Evolutionary conservation across 2,329 filamentous ascomycete species (phyloP).

Genomic region (Fusarium solani-melongenae): DNA sequence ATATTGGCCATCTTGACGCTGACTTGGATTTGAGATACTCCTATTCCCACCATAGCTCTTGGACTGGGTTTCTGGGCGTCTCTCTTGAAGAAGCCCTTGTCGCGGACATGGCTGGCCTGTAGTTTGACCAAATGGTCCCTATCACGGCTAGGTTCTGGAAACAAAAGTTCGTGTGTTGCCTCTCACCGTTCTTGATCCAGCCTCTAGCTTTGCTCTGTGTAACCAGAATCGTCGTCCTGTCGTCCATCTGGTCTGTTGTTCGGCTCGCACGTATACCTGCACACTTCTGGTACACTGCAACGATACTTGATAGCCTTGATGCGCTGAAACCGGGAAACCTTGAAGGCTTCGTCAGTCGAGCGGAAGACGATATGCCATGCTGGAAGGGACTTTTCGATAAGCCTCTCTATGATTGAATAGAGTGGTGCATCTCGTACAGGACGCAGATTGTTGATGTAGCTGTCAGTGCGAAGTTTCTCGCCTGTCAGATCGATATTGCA

Average conservation of each 20-base stretch:
- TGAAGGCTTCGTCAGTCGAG: background rate
- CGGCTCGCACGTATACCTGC: background rate
- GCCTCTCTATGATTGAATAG: background rate
- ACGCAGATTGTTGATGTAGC: background rate
- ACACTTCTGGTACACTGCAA: background rate
- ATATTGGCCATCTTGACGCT: constrained; percentile 17
- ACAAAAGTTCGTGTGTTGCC: background rate
- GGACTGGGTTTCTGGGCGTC: background rate
- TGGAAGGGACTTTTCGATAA: background rate
- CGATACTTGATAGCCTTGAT: background rate
- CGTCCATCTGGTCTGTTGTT: background rate
- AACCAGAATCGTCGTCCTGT: background rate
- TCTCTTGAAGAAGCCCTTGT: background rate
- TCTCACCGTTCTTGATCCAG: background rate
- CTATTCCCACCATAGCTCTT: background rate
- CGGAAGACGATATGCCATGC: background rate
- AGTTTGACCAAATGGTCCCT: background rate
- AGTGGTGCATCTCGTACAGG: background rate
- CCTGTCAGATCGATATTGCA: background rate
- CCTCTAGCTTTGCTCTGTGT: background rate
- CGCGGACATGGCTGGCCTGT: background rate
- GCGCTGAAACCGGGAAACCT: background rate
- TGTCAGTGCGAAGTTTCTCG: background rate
- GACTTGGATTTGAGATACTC: background rate
- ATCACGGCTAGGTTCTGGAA: background rate